These are phyloP conservation scores for Aspergillus nanangensis DNA, from an alignment of 495 filamentous ascomycete genomes.

Conservation along the genomic window DNA sequence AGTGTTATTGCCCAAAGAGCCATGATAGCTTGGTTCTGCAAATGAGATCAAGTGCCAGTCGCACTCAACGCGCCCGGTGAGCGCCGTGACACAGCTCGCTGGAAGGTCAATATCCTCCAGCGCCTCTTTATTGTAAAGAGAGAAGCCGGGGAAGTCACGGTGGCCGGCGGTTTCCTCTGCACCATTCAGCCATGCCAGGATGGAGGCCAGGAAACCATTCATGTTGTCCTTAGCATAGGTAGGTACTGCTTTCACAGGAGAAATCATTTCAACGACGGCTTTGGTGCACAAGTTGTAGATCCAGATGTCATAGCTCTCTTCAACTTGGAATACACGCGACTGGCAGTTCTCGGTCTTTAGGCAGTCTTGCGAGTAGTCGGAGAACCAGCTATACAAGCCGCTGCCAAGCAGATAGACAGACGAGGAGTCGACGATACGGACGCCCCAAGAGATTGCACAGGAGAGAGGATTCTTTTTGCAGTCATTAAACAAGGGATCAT, in stretches of 20 bases:
- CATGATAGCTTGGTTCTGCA: not conserved
- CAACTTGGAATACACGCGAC: not conserved
- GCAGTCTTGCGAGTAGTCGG: slow-evolving; percentile 36
- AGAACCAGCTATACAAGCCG: slow-evolving; percentile 61
- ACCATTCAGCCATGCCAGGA: not conserved
- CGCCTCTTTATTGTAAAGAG: not conserved
- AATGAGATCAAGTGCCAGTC: not conserved
- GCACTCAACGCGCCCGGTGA: not conserved
- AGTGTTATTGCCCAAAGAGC: not conserved
- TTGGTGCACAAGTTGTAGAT: slow-evolving; percentile 72
- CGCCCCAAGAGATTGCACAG: not conserved
- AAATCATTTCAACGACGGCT: slow-evolving; percentile 68
- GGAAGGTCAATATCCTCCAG: not conserved
- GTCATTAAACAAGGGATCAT: not conserved
- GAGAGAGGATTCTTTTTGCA: not conserved
- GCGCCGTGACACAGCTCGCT: not conserved
- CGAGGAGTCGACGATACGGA: not conserved
- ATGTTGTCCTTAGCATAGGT: slow-evolving; percentile 17
- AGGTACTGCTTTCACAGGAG: slow-evolving; percentile 1
- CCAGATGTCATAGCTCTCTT: slow-evolving; percentile 44
- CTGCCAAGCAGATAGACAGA: not conserved
- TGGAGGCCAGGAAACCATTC: slow-evolving; percentile 10
- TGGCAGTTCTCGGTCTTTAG: slow-evolving; percentile 1
- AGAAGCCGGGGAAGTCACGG: slow-evolving; percentile 3
- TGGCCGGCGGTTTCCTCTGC: not conserved